These are phyloP conservation scores for Podila horticola DNA, from an alignment of 192 early-diverging fungal species.

Conservation along the genomic window DNA sequence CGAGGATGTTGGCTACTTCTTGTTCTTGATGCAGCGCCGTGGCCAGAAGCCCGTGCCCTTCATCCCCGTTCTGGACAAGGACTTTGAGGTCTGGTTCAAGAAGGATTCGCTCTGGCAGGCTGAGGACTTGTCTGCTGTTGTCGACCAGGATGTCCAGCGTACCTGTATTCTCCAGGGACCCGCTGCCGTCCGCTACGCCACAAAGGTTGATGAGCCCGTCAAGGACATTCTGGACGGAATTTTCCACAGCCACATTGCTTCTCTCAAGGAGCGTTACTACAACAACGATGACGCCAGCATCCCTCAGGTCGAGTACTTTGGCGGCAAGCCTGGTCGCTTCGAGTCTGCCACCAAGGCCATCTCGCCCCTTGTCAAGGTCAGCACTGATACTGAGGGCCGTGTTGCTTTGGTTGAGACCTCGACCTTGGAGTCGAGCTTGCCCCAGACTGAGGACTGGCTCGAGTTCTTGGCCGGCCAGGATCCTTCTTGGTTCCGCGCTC, in stretches of 20 bases:
- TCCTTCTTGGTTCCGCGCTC: conserved; percentile 85
- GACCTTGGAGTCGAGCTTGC: conserved; percentile 62
- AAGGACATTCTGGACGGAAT: conserved; percentile 89
- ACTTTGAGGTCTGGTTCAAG: conserved; percentile 91
- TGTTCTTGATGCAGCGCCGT: conserved; percentile 76
- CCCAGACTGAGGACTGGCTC: conserved; percentile 70
- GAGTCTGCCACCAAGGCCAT: conserved; percentile 39
- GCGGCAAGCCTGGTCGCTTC: conserved; percentile 52
- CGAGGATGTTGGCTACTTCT: conserved; percentile 87
- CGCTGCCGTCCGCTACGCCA: conserved; percentile 80
- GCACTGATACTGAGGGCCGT: conserved; percentile 52
- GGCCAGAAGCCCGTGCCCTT: conserved; percentile 92
- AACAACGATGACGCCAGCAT: conserved; percentile 66
- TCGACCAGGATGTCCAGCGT: conserved; percentile 86
- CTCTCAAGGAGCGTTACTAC: conserved; percentile 79
- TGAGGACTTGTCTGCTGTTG: conserved; percentile 85
- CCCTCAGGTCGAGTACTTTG: conserved; percentile 85
- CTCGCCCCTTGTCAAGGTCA: conserved; percentile 53
- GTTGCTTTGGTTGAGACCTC: conserved; percentile 67
- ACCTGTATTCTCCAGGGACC: conserved; percentile 92
- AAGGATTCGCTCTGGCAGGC: conserved; percentile 93
- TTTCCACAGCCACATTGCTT: conserved; percentile 80
- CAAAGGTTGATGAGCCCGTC: conserved; percentile 83
- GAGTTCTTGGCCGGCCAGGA: conserved; percentile 78
- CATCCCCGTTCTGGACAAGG: conserved; percentile 86